These are phyloP conservation scores for Sinapis alba DNA, from an alignment of 441 rosid genomes.

Conservation along the genomic window DNA sequence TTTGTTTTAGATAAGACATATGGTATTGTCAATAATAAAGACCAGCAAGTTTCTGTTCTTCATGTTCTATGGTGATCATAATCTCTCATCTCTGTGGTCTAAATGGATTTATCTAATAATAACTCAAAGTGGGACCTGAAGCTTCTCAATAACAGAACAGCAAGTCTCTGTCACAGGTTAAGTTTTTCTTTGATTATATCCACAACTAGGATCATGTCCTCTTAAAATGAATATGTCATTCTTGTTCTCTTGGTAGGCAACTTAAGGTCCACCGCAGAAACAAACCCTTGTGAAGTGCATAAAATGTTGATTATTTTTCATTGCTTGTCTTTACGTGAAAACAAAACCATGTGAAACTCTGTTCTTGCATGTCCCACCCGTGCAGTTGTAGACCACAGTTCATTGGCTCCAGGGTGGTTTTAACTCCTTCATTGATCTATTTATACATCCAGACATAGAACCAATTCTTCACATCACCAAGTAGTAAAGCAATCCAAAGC, in stretches of 20 bases:
- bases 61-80: constrained; percentile 29
- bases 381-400: background rate
- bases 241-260: constrained; percentile 27
- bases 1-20: constrained; percentile 1
- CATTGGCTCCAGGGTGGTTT: background rate
- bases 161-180: constrained; percentile 1
- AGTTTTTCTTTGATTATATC: background rate
- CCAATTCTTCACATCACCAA: background rate
- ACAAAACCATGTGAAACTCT: constrained; percentile 19
- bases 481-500: background rate
- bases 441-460: background rate
- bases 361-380: constrained; percentile 1
- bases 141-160: constrained; percentile 23
- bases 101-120: background rate
- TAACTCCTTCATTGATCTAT: background rate
- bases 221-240: constrained; percentile 20
- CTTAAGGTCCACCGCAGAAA: constrained; percentile 1
- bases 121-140: constrained; percentile 17
- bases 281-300: constrained; percentile 23
- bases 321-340: background rate
- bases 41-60: background rate
- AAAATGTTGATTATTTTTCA: background rate
- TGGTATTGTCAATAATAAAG: background rate
- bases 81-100: constrained; percentile 10
- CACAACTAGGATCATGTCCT: background rate